phyloP scores from a whole-genome alignment of 805 yeast genomes.

The Novakomyces olei region DNA sequence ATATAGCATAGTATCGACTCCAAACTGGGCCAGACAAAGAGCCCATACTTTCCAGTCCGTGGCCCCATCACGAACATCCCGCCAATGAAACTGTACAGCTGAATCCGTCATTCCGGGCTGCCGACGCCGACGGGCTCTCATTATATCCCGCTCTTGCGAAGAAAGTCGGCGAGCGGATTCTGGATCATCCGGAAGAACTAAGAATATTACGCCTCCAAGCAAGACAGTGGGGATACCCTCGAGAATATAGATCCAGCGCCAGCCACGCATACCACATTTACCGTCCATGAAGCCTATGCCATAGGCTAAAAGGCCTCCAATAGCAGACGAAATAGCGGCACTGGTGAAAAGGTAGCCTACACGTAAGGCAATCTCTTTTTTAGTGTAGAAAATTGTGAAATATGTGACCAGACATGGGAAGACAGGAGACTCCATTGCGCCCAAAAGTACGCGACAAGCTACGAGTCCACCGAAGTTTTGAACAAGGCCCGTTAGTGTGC shows the following conservation, averaged over 20 bases:
- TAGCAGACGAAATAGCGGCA: conserved; percentile 30
- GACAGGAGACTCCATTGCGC: conserved; percentile 23
- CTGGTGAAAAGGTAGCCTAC: conserved; percentile 19
- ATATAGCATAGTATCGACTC: conserved; percentile 6
- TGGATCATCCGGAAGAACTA: conserved; percentile 17
- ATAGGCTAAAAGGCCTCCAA: conserved; percentile 20
- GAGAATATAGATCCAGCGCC: conserved; percentile 23
- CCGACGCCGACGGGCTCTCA: conserved; percentile 13
- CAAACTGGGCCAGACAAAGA: not conserved
- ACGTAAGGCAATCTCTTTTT: conserved; percentile 15
- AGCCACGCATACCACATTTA: conserved; percentile 15
- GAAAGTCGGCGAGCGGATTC: conserved; percentile 26
- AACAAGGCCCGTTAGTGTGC: conserved; percentile 12
- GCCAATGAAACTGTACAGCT: conserved; percentile 1
- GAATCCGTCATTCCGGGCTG: conserved; percentile 6
- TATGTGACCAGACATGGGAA: conserved; percentile 22
- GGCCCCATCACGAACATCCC: not conserved
- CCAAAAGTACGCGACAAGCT: conserved; percentile 20
- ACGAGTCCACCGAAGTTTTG: conserved; percentile 15
- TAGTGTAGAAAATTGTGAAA: conserved; percentile 17
- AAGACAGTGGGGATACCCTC: conserved; percentile 23
- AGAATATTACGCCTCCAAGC: conserved; percentile 14
- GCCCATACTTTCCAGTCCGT: not conserved
- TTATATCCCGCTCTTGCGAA: conserved; percentile 21
- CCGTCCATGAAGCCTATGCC: conserved; percentile 24